These are phyloP conservation scores for Fusarium xylarioides DNA, from an alignment of 2,329 filamentous ascomycete genomes.

Conservation along the genomic window DNA sequence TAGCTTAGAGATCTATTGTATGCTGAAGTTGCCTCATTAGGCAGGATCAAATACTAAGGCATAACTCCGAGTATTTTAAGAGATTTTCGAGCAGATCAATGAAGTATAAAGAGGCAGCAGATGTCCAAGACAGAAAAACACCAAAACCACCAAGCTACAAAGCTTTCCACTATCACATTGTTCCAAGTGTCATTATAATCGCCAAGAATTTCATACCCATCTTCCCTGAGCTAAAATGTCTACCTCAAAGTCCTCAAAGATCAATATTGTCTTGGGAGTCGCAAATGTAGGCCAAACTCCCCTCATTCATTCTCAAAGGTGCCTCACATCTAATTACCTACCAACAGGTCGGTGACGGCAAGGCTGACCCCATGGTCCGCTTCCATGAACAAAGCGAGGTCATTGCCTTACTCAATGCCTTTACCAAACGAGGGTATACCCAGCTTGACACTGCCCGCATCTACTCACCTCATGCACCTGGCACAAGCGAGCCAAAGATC, in stretches of 20 bases:
- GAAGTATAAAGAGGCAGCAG: background rate
- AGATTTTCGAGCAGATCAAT: too few relatives aligned
- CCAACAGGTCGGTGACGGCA: background rate
- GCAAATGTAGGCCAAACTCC: background rate
- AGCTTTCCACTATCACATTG: too few relatives aligned
- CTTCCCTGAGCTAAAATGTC: background rate
- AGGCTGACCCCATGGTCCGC: background rate
- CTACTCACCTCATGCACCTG: background rate
- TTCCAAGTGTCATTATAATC: too few relatives aligned
- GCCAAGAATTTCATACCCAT: fast-evolving
- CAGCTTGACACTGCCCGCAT: background rate
- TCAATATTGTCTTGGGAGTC: background rate
- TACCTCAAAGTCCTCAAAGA: background rate
- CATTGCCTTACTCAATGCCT: background rate
- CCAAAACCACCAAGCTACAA: background rate
- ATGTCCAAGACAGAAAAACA: too few relatives aligned
- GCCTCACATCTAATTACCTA: background rate
- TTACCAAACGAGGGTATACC: background rate
- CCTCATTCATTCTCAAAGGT: too few relatives aligned
- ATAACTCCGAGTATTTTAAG: fast-evolving
- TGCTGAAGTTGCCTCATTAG: background rate
- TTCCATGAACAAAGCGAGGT: background rate
- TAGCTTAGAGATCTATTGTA: background rate
- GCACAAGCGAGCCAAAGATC: background rate
- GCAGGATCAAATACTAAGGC: background rate